phyloP scores from a whole-genome alignment of 2,329 filamentous ascomycete genomes.

The Lasiodiplodia gonubiensis region DNA sequence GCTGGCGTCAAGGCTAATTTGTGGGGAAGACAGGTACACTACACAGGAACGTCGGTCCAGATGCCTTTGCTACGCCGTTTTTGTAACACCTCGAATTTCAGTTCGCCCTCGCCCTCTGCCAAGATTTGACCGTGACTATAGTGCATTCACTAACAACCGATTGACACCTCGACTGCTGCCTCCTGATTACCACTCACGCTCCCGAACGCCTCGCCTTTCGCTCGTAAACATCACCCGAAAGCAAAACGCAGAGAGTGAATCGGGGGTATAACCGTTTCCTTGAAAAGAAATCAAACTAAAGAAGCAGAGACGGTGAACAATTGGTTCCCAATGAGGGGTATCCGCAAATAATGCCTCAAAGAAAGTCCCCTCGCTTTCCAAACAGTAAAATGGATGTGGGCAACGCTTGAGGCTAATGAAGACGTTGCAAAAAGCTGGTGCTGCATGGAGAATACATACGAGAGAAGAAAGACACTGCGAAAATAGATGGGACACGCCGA shows the following conservation, averaged over 20 bases:
- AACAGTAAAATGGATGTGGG: background rate
- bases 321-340: slow-evolving; percentile 9
- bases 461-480: background rate
- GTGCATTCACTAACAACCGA: background rate
- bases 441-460: background rate
- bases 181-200: slow-evolving; percentile 6
- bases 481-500: background rate
- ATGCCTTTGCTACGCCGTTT: background rate
- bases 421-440: background rate
- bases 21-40: background rate
- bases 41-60: background rate
- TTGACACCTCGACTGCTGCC: background rate
- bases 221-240: background rate
- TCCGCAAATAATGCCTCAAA: slow-evolving; percentile 1
- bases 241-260: background rate
- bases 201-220: slow-evolving; percentile 1
- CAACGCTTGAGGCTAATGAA: background rate
- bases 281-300: background rate
- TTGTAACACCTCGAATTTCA: background rate
- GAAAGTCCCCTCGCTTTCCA: background rate
- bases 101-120: background rate
- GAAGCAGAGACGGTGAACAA: background rate
- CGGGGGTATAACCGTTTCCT: background rate
- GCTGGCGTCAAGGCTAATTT: background rate
- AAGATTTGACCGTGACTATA: background rate